Evolutionary conservation across 345 rosid species (phyloP).

Genomic region (Stellera chamaejasme): DNA sequence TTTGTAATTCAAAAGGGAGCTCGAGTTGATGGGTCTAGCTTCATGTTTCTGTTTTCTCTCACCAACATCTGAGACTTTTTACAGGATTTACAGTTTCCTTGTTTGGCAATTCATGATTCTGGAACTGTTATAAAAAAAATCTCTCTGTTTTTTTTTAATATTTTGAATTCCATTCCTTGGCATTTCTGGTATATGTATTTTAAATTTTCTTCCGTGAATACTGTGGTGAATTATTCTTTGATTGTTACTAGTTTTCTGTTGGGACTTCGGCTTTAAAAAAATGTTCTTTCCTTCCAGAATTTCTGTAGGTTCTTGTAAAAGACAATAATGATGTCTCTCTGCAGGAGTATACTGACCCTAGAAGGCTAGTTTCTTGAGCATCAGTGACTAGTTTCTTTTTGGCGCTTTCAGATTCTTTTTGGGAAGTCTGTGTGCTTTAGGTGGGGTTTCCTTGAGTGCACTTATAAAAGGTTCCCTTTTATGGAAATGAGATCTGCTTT

Average conservation of each 20-base stretch:
- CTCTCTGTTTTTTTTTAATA: conserved; percentile 10
- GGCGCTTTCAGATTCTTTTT: conserved; percentile 29
- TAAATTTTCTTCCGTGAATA: conserved; percentile 3
- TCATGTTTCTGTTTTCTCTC: neutral
- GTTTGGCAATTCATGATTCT: conserved; percentile 13
- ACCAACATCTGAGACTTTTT: neutral
- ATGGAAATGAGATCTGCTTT: conserved; percentile 60
- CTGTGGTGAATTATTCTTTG: conserved; percentile 1
- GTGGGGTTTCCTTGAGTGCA: conserved; percentile 43
- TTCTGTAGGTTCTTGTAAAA: conserved; percentile 1
- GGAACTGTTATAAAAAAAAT: conserved; percentile 8
- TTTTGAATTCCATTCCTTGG: conserved; percentile 9
- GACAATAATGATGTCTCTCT: conserved; percentile 17
- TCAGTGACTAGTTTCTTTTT: conserved; percentile 27
- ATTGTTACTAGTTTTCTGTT: conserved; percentile 3
- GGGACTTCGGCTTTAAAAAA: neutral
- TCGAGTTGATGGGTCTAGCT: neutral
- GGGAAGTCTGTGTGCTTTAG: conserved; percentile 34
- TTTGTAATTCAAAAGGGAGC: no score
- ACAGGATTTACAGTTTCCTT: conserved; percentile 4
- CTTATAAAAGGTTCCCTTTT: conserved; percentile 41
- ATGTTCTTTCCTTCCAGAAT: neutral
- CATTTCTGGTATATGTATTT: no score
- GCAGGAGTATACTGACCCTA: conserved; percentile 21
- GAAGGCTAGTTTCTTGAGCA: conserved; percentile 30